Evolutionary conservation across 371 early-diverging fungal species (phyloP).

Genomic region (Lichtheimia corymbifera): DNA sequence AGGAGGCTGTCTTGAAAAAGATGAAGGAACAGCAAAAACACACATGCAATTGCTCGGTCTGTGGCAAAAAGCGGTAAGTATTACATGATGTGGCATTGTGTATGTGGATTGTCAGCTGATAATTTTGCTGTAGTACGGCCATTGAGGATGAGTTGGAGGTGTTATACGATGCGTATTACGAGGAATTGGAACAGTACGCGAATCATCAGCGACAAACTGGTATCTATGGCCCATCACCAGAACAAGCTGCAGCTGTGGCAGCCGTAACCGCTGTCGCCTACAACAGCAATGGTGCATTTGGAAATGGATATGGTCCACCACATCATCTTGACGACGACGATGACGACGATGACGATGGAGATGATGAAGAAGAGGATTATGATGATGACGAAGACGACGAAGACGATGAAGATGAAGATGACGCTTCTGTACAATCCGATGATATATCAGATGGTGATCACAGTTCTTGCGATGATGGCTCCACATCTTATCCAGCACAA

Average conservation of each 20-base stretch:
- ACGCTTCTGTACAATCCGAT: slow-evolving; percentile 21
- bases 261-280: slow-evolving; percentile 5
- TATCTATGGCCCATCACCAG: slow-evolving; percentile 21
- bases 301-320: slow-evolving; percentile 4
- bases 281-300: not conserved
- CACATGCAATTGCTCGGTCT: slow-evolving; percentile 86
- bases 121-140: slow-evolving; percentile 61
- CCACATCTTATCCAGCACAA: not conserved
- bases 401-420: slow-evolving; percentile 46
- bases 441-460: slow-evolving; percentile 14
- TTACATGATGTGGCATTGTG: too few species aligned
- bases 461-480: slow-evolving; percentile 12
- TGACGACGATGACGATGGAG: slow-evolving; percentile 56
- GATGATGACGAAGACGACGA: slow-evolving; percentile 48
- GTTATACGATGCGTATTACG: slow-evolving; percentile 91
- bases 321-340: slow-evolving; percentile 35
- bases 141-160: slow-evolving; percentile 91
- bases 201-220: slow-evolving; percentile 70
- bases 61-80: slow-evolving; percentile 80
- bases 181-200: slow-evolving; percentile 87
- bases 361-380: slow-evolving; percentile 50
- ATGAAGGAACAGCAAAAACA: slow-evolving; percentile 93
- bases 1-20: slow-evolving; percentile 87
- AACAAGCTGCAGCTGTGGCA: slow-evolving; percentile 3
- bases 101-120: too few species aligned